phyloP scores from a whole-genome alignment of 192 early-diverging fungal species.

The Lunasporangiospora selenospora region DNA sequence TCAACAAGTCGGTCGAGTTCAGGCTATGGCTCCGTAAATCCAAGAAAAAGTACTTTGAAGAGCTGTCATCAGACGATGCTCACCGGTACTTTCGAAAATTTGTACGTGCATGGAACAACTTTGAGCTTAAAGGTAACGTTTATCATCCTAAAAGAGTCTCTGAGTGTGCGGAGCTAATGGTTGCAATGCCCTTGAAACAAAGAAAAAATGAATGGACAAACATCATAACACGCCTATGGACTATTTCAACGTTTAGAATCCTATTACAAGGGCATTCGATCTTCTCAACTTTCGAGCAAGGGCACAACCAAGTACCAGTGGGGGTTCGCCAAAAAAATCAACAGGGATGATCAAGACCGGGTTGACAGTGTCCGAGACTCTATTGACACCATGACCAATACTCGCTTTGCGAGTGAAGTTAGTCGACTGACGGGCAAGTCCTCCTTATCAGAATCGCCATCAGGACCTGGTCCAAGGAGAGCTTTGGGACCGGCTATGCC shows the following conservation, averaged over 20 bases:
- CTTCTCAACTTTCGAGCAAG: conserved; percentile 65
- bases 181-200: conserved; percentile 19
- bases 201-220: not conserved
- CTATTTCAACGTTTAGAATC: conserved; percentile 54
- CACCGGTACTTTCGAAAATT: conserved; percentile 83
- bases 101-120: conserved; percentile 87
- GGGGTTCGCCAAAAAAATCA: conserved; percentile 65
- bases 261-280: conserved; percentile 73
- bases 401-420: conserved; percentile 42
- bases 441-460: not conserved
- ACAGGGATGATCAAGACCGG: conserved; percentile 53
- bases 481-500: conserved; percentile 19
- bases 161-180: not conserved
- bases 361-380: conserved; percentile 62
- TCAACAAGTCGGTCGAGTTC: conserved; percentile 77
- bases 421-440: conserved; percentile 31
- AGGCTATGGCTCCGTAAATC: conserved; percentile 80
- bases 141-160: conserved; percentile 4
- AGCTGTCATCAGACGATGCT: conserved; percentile 72
- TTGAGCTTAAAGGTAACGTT: conserved; percentile 62
- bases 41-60: conserved; percentile 78
- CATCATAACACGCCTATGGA: not conserved
- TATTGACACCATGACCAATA: conserved; percentile 65
- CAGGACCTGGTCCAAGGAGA: conserved; percentile 14
- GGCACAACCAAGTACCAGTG: conserved; percentile 80